Conservation (phyloP, 176 grass and related monocot genomes). For the Luzula sylvatica region DNA sequence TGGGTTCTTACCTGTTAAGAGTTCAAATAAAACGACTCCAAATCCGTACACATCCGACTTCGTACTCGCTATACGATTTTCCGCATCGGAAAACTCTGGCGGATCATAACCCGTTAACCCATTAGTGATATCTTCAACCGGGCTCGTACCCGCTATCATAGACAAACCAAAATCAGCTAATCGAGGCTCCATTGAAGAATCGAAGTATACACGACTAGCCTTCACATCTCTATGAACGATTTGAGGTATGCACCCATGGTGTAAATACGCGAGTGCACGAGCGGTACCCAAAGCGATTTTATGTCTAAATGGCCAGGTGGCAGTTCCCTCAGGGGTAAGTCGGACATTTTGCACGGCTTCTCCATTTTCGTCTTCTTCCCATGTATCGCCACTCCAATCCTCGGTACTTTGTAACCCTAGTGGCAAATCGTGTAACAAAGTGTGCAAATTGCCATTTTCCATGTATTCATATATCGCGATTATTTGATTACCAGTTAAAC, state of each 20-base stretch:
- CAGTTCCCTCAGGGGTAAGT: constrained; percentile 56
- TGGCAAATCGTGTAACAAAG: constrained; percentile 80
- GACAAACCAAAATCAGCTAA: constrained; percentile 79
- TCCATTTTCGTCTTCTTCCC: constrained; percentile 53
- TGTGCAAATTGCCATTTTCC: constrained; percentile 92
- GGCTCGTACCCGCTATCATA: constrained; percentile 34
- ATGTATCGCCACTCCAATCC: constrained; percentile 94
- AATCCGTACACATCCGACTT: constrained; percentile 79
- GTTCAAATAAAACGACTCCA: constrained; percentile 78
- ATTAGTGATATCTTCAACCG: constrained; percentile 23
- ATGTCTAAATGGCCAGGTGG: constrained; percentile 82
- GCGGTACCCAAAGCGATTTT: constrained; percentile 75
- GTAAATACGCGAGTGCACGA: constrained; percentile 87
- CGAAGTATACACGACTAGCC: constrained; percentile 85
- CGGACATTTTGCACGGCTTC: constrained; percentile 25
- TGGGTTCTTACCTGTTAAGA: constrained; percentile 82
- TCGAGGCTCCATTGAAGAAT: constrained; percentile 73
- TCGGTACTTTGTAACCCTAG: constrained; percentile 76
- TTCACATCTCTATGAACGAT: constrained; percentile 89
- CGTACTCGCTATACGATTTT: constrained; percentile 40
- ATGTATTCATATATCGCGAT: constrained; percentile 97
- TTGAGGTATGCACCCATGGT: constrained; percentile 86
- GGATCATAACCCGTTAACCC: constrained; percentile 48
- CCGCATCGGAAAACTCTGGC: constrained; percentile 58
- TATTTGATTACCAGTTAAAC: constrained; percentile 71